Evolutionary conservation across 1,139 yeast genomes (phyloP), one percentile per base, ranked within the genome.

Genomic region (Wickerhamomyces sp.): DNA sequence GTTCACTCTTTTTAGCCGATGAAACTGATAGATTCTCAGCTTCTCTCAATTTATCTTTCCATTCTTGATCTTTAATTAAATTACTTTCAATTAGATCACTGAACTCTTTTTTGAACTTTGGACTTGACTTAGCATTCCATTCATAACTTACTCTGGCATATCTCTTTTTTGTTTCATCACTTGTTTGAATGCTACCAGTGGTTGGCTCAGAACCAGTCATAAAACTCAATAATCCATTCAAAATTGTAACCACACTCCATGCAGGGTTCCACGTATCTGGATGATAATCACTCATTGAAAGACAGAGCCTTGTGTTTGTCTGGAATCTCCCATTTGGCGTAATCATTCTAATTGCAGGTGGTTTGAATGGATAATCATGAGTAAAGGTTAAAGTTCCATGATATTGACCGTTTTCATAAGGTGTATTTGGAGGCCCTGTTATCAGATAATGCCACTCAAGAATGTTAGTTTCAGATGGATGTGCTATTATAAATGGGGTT

Each of bases 191-290:
- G 7, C 72, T 72, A 55, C 93, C 75, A 51, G 88, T 74, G 0
- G 84, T 76, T 35, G 70, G 64, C 47, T 79, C 84, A 42, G 70
- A 69, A 13, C 81, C 73, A 2, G 84, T 79, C 96, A 90, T 90
- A 59, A 90, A 90, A 60, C 95, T 85, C 54, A 90, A 69, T 41
- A 90, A 68, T 0, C 97, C 97, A 8, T 83, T 86, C 56, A 90
- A 71, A 26, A 90, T 90, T 0, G 96, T 88, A 29, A 88, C 73
- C 23, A 90, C 96, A 45, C 89, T 81, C 97, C 97, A 90, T 6
- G 95, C 89, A 1, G 97, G 96, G 63, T 90, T 89, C 97, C 97
- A 90, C 1, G 86, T 71, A 62, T 88, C 93, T 9, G 96, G 97
- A 58, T 91, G 98, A 64, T 81, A 90, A 63, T 91, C 97, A 57